Base-by-base conservation (phyloP, 2,329 filamentous ascomycete genomes). In the Colletotrichum lindemuthianum region DNA sequence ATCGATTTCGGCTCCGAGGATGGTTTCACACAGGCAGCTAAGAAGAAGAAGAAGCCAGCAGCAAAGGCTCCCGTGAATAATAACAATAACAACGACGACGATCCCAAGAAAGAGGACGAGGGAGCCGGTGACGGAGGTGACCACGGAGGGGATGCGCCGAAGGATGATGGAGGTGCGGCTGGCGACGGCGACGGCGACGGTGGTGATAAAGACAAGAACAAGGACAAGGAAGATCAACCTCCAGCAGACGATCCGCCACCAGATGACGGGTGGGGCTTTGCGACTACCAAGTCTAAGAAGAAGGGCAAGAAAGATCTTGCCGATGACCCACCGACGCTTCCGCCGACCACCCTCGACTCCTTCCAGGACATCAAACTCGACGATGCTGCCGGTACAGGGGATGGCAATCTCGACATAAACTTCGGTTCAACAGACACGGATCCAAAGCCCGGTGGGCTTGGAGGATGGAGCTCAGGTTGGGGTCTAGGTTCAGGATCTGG, bases 291-390 rank as follows among this genome's bases (percentile, higher is more conserved):
- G 72, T 49, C 41, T 32, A 88, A 88, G 73, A 86, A 86, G 73
- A 86, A 85, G 68, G 77, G 75, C 67, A 86, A 84, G 76, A 84
- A 87, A 63, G 69, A 50, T 3, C 69, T 70, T 24, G 73, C 72
- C 36, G 72, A 71, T 6, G 76, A 78, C 16, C 71, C 32, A 72
- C 79, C 11, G 69, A 76, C 13, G 58, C 71, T 44, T 70, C 71
- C 44, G 65, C 67, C 16, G 59, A 69, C 72, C 11, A 65, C 73
- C 2, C 70, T 72, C 24, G 82, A 81, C 54, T 69, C 74, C 6
- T 92, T 92, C 69, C 83, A 91, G 48, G 89, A 92, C 34, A 87
- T 93, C 68, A 90, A 87, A 70, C 76, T 92, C 33, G 84, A 88
- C 68, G 88, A 90, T 60, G 72, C 77, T 33, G 81, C 79, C 51